Percentiles rank a stretch among this genome's conserved stretches.
Conservation (phyloP, 129 eudicot genomes). For the Flaveria brownii region DNA sequence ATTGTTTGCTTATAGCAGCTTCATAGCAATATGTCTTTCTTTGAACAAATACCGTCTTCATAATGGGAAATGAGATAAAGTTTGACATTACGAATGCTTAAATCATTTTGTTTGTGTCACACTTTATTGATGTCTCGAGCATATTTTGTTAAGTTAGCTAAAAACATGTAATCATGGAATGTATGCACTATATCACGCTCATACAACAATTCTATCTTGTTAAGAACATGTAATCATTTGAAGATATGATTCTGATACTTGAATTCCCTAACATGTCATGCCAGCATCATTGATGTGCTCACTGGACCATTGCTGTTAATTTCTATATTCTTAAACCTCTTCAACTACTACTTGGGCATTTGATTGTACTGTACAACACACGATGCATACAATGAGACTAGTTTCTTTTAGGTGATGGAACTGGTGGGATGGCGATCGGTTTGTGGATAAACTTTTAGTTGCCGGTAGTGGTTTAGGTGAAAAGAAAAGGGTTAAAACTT, state of each 20-base stretch:
- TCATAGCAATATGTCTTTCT: no score
- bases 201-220: constrained; percentile 12
- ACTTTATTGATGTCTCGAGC: background rate
- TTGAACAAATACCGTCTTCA: no score
- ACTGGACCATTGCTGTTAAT: constrained; percentile 26
- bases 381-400: constrained; percentile 14
- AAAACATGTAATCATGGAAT: constrained; percentile 23
- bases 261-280: constrained; percentile 37
- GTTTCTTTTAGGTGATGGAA: background rate
- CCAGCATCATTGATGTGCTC: constrained; percentile 40
- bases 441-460: constrained; percentile 38
- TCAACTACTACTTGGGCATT: constrained; percentile 7
- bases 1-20: background rate
- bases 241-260: constrained; percentile 32
- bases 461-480: constrained; percentile 38
- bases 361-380: constrained; percentile 12
- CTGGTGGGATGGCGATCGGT: constrained; percentile 20
- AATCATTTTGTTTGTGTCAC: background rate
- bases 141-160: background rate
- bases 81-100: background rate
- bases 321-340: constrained; percentile 13
- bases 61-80: no score
- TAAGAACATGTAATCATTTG: constrained; percentile 32
- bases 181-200: constrained; percentile 9
- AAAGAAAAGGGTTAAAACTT: constrained; percentile 36